These are phyloP conservation scores for Magnolia kwangsiensis DNA, from an alignment of 164 flowering plant genomes.

Conservation along the genomic window DNA sequence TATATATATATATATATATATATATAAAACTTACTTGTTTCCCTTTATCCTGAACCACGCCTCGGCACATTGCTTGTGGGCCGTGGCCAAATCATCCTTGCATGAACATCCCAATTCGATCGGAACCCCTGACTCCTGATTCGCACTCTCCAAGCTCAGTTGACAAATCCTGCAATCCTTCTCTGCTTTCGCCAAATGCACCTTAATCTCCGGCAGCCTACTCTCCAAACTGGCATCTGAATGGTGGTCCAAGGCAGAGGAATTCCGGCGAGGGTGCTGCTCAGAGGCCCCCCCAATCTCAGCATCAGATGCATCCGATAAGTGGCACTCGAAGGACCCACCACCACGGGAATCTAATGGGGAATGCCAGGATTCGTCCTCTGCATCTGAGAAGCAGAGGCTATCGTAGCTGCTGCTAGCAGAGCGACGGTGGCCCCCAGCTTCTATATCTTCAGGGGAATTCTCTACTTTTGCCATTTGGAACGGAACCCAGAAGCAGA, in stretches of 20 bases:
- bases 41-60: conserved; percentile 94
- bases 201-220: conserved; percentile 38
- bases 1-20: too few relatives aligned
- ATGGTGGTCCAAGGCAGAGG: conserved; percentile 46
- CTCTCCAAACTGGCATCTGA: conserved; percentile 31
- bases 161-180: conserved; percentile 92
- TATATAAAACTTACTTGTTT: conserved; percentile 57
- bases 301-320: conserved; percentile 40
- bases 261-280: conserved; percentile 24
- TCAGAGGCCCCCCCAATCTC: conserved; percentile 31
- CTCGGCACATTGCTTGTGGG: conserved; percentile 86
- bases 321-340: conserved; percentile 37
- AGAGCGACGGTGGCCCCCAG: conserved; percentile 8
- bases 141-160: conserved; percentile 54
- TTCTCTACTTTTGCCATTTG: conserved; percentile 34
- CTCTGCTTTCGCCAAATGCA: conserved; percentile 49
- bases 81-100: conserved; percentile 86
- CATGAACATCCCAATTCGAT: conserved; percentile 89
- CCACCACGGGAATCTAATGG: conserved; percentile 29
- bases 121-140: conserved; percentile 55
- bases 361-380: conserved; percentile 39
- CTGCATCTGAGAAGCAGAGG: conserved; percentile 30
- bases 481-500: neutral
- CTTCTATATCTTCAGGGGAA: conserved; percentile 25
- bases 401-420: conserved; percentile 8